A percentile compares a stretch with the other conserved stretches of the same genome.
Conservation (phyloP, 225 moss, liverwort and hornwort genomes). For the Ulota crispa region DNA sequence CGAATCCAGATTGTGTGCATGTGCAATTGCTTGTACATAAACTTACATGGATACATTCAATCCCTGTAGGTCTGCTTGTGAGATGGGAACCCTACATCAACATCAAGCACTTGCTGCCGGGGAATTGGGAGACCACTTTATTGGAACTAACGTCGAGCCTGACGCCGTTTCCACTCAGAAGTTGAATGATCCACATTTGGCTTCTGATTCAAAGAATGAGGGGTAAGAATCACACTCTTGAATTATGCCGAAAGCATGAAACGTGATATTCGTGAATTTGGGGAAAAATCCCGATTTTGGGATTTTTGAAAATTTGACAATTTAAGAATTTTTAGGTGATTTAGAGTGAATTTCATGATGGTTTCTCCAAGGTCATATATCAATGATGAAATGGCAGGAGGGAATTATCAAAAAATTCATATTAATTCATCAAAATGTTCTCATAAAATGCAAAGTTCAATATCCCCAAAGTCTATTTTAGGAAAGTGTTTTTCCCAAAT, state of each 20-base stretch:
- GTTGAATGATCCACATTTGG: conserved; percentile 8
- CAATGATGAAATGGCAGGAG: too few relatives aligned
- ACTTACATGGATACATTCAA: not conserved
- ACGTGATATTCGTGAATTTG: too few relatives aligned
- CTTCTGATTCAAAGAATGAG: conserved; percentile 10
- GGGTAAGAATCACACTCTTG: conserved; percentile 13
- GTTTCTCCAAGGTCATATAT: too few relatives aligned
- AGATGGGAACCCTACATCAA: conserved; percentile 18
- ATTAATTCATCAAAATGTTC: too few relatives aligned
- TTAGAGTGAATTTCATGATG: too few relatives aligned
- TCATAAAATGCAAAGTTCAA: too few relatives aligned
- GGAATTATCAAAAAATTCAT: too few relatives aligned
- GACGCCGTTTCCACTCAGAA: conserved; percentile 17
- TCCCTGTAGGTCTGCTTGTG: conserved; percentile 13
- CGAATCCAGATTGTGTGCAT: not conserved
- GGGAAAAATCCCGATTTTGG: too few relatives aligned
- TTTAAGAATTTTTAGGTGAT: too few relatives aligned
- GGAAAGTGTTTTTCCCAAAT: too few relatives aligned
- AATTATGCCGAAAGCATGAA: not conserved
- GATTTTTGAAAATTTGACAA: too few relatives aligned
- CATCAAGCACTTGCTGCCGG: not conserved
- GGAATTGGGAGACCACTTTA: not conserved
- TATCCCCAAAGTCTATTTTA: too few relatives aligned
- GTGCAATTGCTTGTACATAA: conserved; percentile 8
- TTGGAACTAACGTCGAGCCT: conserved; percentile 4